phyloP scores from a whole-genome alignment of 2,329 filamentous ascomycete species.

The Chrysoporthe deuterocubensis region DNA sequence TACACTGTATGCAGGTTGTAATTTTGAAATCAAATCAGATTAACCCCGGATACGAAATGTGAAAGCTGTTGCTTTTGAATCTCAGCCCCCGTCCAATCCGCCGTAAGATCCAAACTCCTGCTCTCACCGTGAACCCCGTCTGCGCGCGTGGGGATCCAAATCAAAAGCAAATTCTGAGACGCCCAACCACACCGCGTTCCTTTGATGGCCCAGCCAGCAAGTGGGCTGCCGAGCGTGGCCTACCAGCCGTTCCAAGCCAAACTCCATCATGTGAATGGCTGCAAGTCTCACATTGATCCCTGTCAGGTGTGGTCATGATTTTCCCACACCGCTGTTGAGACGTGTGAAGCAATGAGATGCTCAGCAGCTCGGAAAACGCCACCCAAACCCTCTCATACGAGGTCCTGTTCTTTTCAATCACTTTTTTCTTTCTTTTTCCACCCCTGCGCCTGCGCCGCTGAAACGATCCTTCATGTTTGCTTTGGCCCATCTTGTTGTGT shows the following conservation, averaged over 20 bases:
- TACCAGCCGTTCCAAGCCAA: slow-evolving; percentile 13
- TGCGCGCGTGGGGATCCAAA: not conserved
- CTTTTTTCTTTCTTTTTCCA: not conserved
- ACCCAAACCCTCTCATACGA: not conserved
- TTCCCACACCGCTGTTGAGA: slow-evolving; percentile 21
- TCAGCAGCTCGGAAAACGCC: not conserved
- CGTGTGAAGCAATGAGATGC: not conserved
- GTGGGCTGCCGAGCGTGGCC: slow-evolving; percentile 24
- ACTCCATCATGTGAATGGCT: slow-evolving; percentile 14
- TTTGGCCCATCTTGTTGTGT: not conserved
- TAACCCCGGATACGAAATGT: not conserved
- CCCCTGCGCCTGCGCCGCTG: not conserved
- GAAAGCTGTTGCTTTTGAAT: not conserved
- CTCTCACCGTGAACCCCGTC: not conserved
- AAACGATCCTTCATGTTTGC: not conserved
- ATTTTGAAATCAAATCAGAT: not conserved
- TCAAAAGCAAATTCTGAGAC: slow-evolving; percentile 7
- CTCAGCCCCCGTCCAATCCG: not conserved
- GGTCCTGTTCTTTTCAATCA: not conserved
- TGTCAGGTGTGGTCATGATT: slow-evolving; percentile 12
- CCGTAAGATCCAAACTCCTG: slow-evolving; percentile 4
- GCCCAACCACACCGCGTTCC: slow-evolving; percentile 9
- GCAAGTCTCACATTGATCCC: not conserved
- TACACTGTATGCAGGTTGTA: not conserved
- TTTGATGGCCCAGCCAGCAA: slow-evolving; percentile 11